Conservation (phyloP, 2,329 filamentous ascomycete genomes). For the Ceratocystiopsis minuta region DNA sequence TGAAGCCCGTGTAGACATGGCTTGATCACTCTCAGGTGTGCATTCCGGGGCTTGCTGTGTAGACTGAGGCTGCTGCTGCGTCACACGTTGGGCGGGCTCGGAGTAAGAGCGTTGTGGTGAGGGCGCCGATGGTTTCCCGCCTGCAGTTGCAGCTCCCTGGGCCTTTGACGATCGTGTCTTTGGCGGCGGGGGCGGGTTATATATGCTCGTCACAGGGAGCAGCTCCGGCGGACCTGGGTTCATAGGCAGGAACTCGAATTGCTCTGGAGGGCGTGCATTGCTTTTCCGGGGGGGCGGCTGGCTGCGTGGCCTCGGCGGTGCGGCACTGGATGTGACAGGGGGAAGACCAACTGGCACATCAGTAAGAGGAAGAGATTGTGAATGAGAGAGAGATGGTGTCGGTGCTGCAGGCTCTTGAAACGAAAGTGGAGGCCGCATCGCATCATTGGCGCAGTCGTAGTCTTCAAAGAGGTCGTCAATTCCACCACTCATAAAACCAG, state of each 20-base stretch:
- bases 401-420: conserved; percentile 1
- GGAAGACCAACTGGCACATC: neutral
- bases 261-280: conserved; percentile 10
- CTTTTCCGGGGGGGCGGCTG: conserved; percentile 12
- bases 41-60: too few relatives aligned
- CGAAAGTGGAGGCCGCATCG: conserved; percentile 2
- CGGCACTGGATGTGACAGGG: neutral
- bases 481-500: conserved; percentile 71
- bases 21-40: too few relatives aligned
- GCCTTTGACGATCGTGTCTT: conserved; percentile 3
- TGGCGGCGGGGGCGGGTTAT: conserved; percentile 17
- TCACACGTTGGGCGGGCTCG: conserved; percentile 1
- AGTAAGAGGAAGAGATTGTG: conserved; percentile 1
- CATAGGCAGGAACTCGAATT: conserved; percentile 22
- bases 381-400: conserved; percentile 1
- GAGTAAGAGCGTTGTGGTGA: conserved; percentile 8
- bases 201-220: conserved; percentile 24
- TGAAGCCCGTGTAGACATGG: too few relatives aligned
- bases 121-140: neutral
- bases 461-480: conserved; percentile 53
- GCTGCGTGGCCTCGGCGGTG: conserved; percentile 9
- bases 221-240: conserved; percentile 25
- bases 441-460: conserved; percentile 20
- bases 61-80: neutral
- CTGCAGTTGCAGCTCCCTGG: conserved; percentile 1